Base-by-base conservation (phyloP, 2,329 filamentous ascomycete genomes). In the Corinectria fuckeliana region DNA sequence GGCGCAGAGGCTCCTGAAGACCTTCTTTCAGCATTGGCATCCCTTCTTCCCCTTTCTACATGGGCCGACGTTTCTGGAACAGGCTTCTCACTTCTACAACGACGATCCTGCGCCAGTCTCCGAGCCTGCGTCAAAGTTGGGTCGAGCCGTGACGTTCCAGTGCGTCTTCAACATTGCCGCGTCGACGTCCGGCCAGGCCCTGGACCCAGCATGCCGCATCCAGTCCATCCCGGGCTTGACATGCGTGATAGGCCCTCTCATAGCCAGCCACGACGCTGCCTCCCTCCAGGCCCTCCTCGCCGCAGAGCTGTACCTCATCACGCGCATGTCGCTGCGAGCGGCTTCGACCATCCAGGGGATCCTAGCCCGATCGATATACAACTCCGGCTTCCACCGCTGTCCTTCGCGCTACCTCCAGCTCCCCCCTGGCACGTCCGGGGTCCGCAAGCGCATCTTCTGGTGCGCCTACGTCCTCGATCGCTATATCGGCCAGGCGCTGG, bases 21-120 rank as follows among this genome's bases (percentile, higher is more conserved):
- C 75, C 16, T 84, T 82, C 61, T 84, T 84, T 66, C 78, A 75
- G 62, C 74, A 77, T 9, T 84, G 81, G 81, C 82, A 84, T 73
- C 80, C 80, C 1, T 70, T 84, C 11, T 81, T 83, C 57, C 82
- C 82, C 0, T 83, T 84, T 59, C 64, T 84, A 4, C 80, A 83
- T 47, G 82, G 82, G 0, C 81, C 80, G 1, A 78, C 77, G 1
- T 82, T 83, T 47, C 64, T 83, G 21, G 74, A 77, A 28, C 74
- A 78, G 13, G 74, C 84, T 63, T 76, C 82, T 36, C 63, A 66
- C 10, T 71, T 82, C 38, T 82, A 82, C 16, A 45, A 16, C 10
- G 16, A 30, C 4, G n/a, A 30, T n/a, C n/a, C 9, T 26, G 16
- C 21, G 20, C 3, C 48, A 28, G 44, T 44, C 14, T 20, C 30